Base-by-base conservation (phyloP, 441 rosid species). In the Macaranga tanarius region DNA sequence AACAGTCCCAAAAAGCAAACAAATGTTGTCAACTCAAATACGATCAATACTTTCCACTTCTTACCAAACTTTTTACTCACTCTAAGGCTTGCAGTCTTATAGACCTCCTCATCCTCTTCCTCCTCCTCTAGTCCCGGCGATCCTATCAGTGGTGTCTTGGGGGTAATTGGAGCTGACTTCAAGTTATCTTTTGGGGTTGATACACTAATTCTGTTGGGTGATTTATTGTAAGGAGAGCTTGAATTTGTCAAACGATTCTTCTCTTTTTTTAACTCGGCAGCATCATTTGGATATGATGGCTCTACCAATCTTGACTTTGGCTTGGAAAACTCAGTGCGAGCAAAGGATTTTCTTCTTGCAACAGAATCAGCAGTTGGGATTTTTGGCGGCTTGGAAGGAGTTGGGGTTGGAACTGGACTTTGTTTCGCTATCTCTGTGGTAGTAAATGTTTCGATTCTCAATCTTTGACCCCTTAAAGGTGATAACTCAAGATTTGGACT, bases 51-150 rank as follows among this genome's bases (percentile, higher is more conserved):
- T 57, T 77, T 87, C 79, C 81, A 72, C 42, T 82, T 84, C 73
- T 73, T 85, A 71, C 80, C 71, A 10, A 62, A 51, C 26, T 70
- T 75, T 40, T 76, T 44, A 19, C 75, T 67, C 60, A 76, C 73
- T 72, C 84, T 78, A 58, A 81, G 79, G 65, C 70, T 82, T 9
- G 82, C 86, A 48, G 84, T 83, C 79, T 70, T 73, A 76, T 86
- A 86, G 26, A 87, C 89, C 79, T 83, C 89, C 3, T 89, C 89
- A 0, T 86, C 90, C 0, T 89, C 88, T 0, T 87, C 89, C 0
- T 82, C 89, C 1, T 73, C 84, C 2, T 83, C 85, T 31, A 20
- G 59, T n/a, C 71, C 72, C 0, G 75, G 68, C 0, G 81, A 64
- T 23, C 72, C 77, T 62, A 81, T 76, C 79, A 77, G 77, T 22